Percentiles rank a stretch among this genome's conserved stretches.
Evolutionary conservation across 257 asterid genomes (phyloP).

Genomic region (Cinchona pubescens): DNA sequence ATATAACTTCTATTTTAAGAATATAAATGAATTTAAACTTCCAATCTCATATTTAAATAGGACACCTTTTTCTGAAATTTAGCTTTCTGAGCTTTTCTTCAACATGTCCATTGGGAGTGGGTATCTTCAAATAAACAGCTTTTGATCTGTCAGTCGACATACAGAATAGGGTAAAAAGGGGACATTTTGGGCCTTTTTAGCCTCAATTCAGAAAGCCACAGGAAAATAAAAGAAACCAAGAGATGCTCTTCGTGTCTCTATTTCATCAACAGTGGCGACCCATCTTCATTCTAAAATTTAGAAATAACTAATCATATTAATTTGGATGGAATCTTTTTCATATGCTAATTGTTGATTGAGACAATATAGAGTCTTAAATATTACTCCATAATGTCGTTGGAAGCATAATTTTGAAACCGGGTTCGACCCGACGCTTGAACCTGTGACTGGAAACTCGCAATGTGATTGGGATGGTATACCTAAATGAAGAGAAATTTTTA

Average conservation of each 20-base stretch:
- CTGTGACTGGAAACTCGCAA: too few relatives aligned
- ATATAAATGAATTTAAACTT: too few relatives aligned
- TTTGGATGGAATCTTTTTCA: background rate
- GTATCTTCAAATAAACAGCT: conserved; percentile 19
- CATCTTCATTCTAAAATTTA: background rate
- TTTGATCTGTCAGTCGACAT: conserved; percentile 21
- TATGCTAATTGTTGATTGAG: background rate
- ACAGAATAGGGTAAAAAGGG: background rate
- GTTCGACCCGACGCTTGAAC: too few relatives aligned
- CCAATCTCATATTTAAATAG: too few relatives aligned
- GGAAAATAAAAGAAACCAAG: background rate
- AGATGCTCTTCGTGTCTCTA: conserved; percentile 3
- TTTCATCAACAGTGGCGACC: conserved; percentile 2
- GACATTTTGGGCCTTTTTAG: background rate
- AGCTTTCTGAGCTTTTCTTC: background rate
- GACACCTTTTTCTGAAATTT: too few relatives aligned
- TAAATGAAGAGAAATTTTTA: too few relatives aligned
- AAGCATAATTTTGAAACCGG: too few relatives aligned
- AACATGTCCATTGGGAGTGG: conserved; percentile 19
- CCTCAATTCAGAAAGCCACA: background rate
- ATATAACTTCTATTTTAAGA: too few relatives aligned
- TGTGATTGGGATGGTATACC: too few relatives aligned
- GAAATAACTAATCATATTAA: background rate
- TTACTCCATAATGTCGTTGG: too few relatives aligned
- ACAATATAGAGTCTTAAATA: too few relatives aligned